Evolutionary conservation across 192 early-diverging fungal genomes (phyloP).

Genomic region (Backusella macrospora): DNA sequence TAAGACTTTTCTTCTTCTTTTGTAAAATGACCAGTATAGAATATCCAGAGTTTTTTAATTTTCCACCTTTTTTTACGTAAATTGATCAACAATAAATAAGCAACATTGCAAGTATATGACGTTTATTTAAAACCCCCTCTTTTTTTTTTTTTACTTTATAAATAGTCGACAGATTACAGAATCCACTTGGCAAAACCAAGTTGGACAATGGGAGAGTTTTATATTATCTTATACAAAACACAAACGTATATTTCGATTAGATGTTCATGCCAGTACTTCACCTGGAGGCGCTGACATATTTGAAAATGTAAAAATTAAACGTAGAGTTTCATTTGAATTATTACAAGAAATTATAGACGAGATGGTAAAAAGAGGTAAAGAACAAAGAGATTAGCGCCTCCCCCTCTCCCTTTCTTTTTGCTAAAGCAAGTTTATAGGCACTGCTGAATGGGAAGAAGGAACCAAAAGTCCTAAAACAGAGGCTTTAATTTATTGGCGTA

Average conservation of each 20-base stretch:
- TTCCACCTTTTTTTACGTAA: neutral
- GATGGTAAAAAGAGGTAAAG: conserved; percentile 70
- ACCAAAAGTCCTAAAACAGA: conserved; percentile 49
- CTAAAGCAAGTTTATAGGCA: conserved; percentile 36
- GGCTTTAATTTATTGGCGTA: conserved; percentile 84
- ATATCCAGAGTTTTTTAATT: conserved; percentile 12
- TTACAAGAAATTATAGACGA: conserved; percentile 75
- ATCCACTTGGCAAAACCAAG: conserved; percentile 83
- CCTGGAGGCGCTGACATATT: conserved; percentile 59
- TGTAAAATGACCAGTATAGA: conserved; percentile 34
- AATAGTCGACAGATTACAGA: conserved; percentile 78
- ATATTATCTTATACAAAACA: conserved; percentile 73
- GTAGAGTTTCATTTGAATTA: conserved; percentile 67
- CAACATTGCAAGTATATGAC: neutral
- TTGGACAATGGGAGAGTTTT: conserved; percentile 76
- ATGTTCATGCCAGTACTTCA: conserved; percentile 59
- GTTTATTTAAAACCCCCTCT: neutral
- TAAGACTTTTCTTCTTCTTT: too few species aligned
- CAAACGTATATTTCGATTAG: conserved; percentile 63
- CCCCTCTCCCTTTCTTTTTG: neutral
- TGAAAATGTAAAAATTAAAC: conserved; percentile 67
- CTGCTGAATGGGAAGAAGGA: conserved; percentile 55
- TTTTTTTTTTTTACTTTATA: neutral
- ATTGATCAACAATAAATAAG: too few species aligned
- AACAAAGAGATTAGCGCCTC: conserved; percentile 57